phyloP scores from a whole-genome alignment of 192 early-diverging fungal species.

The Neocallimastix lanati region DNA sequence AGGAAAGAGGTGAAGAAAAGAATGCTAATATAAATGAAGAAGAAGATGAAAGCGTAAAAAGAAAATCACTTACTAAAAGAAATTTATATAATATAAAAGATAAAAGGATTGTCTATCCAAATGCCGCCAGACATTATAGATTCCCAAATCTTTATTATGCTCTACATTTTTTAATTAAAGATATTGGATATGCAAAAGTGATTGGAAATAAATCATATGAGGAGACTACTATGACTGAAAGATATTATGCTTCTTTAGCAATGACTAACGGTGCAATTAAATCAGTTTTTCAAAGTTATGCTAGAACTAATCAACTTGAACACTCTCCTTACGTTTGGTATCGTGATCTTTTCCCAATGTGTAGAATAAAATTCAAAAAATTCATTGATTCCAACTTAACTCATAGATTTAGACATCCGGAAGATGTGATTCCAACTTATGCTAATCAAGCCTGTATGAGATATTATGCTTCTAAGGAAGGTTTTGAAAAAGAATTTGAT shows the following conservation, averaged over 20 bases:
- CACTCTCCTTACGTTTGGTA: not conserved
- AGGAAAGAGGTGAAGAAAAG: too few species aligned
- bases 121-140: not conserved
- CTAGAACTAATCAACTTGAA: not conserved
- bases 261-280: not conserved
- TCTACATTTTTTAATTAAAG: not conserved
- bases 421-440: not conserved
- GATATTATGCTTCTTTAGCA: not conserved
- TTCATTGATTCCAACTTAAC: not conserved
- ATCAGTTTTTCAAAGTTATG: not conserved
- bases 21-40: not conserved
- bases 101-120: not conserved
- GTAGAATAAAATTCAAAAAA: not conserved
- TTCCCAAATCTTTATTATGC: not conserved
- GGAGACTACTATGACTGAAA: not conserved
- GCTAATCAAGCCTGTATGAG: not conserved
- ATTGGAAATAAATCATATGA: not conserved
- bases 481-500: not conserved
- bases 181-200: not conserved
- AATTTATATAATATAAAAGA: not conserved
- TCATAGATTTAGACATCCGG: not conserved
- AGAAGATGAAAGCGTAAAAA: not conserved
- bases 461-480: not conserved
- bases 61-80: not conserved
- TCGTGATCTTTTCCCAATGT: not conserved